Conservation (phyloP, 495 filamentous ascomycete species). For the Geoglossum glabrum region DNA sequence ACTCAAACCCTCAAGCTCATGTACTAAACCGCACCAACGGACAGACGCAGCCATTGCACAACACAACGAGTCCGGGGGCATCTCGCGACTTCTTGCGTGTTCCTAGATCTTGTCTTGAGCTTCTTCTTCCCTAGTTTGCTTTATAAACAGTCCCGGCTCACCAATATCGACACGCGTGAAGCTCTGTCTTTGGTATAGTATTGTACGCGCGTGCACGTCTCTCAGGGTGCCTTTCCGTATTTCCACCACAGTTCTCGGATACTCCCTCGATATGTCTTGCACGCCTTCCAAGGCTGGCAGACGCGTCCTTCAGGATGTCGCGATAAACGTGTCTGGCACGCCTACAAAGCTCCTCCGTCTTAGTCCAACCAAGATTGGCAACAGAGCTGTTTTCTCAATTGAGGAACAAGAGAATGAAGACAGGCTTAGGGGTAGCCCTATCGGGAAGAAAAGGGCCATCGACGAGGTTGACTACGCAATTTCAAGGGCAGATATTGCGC, state of each 20-base stretch:
- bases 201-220: neutral
- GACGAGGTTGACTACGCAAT: neutral
- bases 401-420: neutral
- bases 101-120: neutral
- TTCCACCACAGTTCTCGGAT: neutral
- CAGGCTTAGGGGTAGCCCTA: neutral
- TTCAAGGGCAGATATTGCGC: neutral
- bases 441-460: neutral
- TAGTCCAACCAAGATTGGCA: neutral
- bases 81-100: neutral
- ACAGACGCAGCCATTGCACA: neutral
- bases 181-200: neutral
- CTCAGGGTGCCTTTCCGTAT: neutral
- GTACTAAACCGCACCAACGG: neutral
- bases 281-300: neutral
- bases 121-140: neutral
- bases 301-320: conserved; percentile 2
- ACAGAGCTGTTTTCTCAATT: neutral
- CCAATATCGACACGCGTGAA: neutral
- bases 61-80: neutral
- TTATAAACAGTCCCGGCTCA: neutral
- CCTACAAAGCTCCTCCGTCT: neutral
- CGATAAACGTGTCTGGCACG: neutral
- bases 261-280: neutral
- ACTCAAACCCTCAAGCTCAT: neutral